These are phyloP conservation scores for Camellia oleifera DNA, from an alignment of 179 eudicot species.

Conservation along the genomic window DNA sequence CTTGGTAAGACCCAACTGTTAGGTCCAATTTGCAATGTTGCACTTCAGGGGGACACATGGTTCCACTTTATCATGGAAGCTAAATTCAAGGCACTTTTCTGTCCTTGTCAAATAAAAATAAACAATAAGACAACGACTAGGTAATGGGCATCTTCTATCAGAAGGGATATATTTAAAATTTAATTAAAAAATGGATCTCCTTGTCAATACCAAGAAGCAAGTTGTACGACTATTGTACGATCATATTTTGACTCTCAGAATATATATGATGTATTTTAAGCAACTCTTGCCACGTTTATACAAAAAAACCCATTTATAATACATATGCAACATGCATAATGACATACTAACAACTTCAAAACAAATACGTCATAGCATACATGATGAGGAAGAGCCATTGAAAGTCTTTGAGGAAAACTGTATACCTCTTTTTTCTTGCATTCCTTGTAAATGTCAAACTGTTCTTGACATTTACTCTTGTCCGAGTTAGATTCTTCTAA, in stretches of 20 bases:
- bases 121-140: neutral
- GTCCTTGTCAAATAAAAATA: neutral
- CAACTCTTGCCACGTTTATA: neutral
- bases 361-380: neutral
- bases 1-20: neutral
- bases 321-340: neutral
- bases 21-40: neutral
- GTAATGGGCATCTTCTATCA: neutral
- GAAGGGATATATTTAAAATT: neutral
- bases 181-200: neutral
- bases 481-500: conserved; percentile 65
- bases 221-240: neutral
- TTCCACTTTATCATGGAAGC: neutral
- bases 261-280: neutral
- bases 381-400: neutral
- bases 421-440: conserved; percentile 97
- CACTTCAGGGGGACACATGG: neutral
- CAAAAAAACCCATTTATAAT: neutral
- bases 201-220: neutral
- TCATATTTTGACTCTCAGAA: neutral
- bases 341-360: neutral
- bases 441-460: conserved; percentile 92
- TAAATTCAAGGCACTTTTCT: neutral
- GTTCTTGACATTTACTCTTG: conserved; percentile 90
- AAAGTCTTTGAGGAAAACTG: neutral